A percentile compares a stretch with the other conserved stretches of the same genome.
Conservation (phyloP, 2,329 filamentous ascomycete genomes). For the Ceratocystis diversiconidia region DNA sequence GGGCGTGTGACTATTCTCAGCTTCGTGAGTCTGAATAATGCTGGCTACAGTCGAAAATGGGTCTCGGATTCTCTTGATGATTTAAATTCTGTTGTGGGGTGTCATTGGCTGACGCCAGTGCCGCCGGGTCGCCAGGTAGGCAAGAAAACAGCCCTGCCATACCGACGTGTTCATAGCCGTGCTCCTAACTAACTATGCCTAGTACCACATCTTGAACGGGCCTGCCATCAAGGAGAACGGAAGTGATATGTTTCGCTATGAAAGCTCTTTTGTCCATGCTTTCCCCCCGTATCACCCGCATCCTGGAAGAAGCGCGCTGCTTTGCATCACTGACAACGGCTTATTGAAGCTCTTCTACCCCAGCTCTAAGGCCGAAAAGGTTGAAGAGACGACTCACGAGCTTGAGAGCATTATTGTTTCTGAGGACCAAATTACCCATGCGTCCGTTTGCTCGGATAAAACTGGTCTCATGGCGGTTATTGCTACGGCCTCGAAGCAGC, state of each 20-base stretch:
- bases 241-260: conserved; percentile 47
- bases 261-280: conserved; percentile 49
- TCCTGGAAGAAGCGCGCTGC: conserved; percentile 54
- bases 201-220: conserved; percentile 34
- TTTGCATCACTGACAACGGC: conserved; percentile 64
- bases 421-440: conserved; percentile 67
- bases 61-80: conserved; percentile 59
- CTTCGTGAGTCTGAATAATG: conserved; percentile 60
- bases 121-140: conserved; percentile 31
- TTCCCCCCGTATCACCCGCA: conserved; percentile 61
- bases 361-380: conserved; percentile 51
- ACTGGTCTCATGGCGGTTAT: conserved; percentile 54
- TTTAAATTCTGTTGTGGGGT: conserved; percentile 61
- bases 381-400: conserved; percentile 59
- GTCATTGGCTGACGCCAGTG: conserved; percentile 66
- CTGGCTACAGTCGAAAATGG: conserved; percentile 47
- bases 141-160: too few species aligned
- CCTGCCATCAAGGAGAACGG: conserved; percentile 49
- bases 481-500: conserved; percentile 54
- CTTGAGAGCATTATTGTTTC: conserved; percentile 58
- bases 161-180: too few species aligned
- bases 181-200: not conserved
- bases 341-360: conserved; percentile 63
- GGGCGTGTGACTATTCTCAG: conserved; percentile 65
- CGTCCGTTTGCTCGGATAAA: conserved; percentile 59